A percentile compares a stretch with the other conserved stretches of the same genome.
phyloP scores from a whole-genome alignment of 164 flowering plant genomes.

The Tinospora cordifolia region DNA sequence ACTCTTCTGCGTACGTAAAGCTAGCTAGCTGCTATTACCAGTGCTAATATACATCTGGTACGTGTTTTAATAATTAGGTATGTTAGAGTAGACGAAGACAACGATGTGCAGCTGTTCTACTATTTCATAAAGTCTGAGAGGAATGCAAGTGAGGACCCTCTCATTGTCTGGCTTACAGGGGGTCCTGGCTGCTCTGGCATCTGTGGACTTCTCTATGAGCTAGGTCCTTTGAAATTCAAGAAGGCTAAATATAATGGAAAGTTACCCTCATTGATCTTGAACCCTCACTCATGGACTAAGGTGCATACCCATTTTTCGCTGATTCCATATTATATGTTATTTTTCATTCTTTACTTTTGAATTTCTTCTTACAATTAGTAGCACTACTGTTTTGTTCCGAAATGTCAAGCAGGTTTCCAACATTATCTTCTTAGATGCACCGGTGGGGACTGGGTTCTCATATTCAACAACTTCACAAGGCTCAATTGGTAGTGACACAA shows the following conservation, averaged over 20 bases:
- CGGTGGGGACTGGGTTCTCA: slow-evolving; percentile 44
- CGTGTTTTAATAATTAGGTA: no score
- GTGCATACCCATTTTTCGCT: not conserved
- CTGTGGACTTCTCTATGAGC: slow-evolving; percentile 19
- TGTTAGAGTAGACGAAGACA: no score
- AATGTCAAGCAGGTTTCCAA: slow-evolving; percentile 32
- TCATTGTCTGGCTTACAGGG: slow-evolving; percentile 31
- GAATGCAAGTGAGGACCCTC: slow-evolving; percentile 29
- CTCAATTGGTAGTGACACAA: slow-evolving; percentile 5
- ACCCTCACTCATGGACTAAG: slow-evolving; percentile 4
- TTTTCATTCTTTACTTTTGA: not conserved
- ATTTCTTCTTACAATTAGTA: no score
- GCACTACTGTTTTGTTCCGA: no score
- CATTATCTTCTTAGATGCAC: slow-evolving; percentile 40
- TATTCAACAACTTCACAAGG: slow-evolving; percentile 23
- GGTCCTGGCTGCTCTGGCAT: slow-evolving; percentile 40
- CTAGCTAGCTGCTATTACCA: no score
- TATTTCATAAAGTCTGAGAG: slow-evolving; percentile 20
- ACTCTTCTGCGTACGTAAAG: no score
- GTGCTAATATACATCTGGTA: no score
- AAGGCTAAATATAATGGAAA: slow-evolving; percentile 4
- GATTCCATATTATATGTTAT: no score
- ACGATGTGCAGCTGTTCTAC: no score
- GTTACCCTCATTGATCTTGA: not conserved
- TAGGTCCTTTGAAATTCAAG: not conserved